Base-by-base conservation (phyloP, 257 asterid species). In the Solanum pimpinellifolium region DNA sequence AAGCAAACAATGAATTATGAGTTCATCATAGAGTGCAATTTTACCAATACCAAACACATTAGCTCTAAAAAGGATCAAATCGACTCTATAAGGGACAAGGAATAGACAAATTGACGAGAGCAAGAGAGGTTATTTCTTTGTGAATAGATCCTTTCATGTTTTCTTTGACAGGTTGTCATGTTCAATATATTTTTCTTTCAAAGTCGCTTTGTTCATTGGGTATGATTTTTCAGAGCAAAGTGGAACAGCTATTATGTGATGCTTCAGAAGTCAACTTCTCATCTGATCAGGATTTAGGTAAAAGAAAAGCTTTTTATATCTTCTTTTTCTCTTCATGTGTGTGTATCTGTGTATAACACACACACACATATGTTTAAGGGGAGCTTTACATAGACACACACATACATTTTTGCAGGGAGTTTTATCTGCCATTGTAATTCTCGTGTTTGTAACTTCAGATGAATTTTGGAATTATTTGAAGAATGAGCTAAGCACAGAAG, bases 271-370 rank as follows among this genome's bases (percentile, higher is more conserved):
- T 94, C 42, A 87, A 81, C 87, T 86, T 91, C 14, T 60, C 94
- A 73, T 86, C 94, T 25, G 82, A 69, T 77, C 92, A 91, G 86
- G 95, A 93, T 85, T 88, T 93, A 83, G 89, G 99, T 94, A 89
- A 88, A 88, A 78, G 75, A 21, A 76, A n/a, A 15, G 27, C 25
- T 46, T n/a, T 27, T 49, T 49, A 11, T 52, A 11, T 70, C 66
- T 39, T 69, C 44, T 66, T 42, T 60, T 21, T 62, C 41, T 42
- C 18, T 25, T 1, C 21, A 85, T 41, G 27, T 4, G 33, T 70
- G 39, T 85, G 70, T 70, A 37, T 35, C 11, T 11, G 35, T 44
- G 62, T 11, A 37, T 31, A 12, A 76, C 21, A 41, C 59, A 41
- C 13, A 23, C 33, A 10, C 33, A 41, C 4, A 42, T 77, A 14